Evolutionary conservation across 352 stramenopile species (phyloP).

Genomic region (Globisporangium orthogonon): DNA sequence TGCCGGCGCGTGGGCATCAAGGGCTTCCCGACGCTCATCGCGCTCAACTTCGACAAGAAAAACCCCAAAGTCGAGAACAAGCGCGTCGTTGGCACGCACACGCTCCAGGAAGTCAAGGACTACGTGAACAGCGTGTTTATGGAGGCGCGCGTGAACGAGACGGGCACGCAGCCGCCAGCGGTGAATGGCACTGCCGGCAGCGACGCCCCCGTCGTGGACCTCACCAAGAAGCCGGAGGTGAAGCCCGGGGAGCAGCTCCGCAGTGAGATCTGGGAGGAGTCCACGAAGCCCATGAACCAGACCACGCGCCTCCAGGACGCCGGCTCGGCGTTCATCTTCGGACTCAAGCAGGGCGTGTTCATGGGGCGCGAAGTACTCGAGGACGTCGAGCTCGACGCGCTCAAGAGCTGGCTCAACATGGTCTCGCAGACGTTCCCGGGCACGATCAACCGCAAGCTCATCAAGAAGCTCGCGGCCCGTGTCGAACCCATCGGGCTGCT

Average conservation of each 20-base stretch:
- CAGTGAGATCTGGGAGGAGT: slow-evolving; percentile 68
- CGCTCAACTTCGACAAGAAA: slow-evolving; percentile 77
- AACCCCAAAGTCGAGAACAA: slow-evolving; percentile 55
- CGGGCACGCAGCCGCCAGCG: slow-evolving; percentile 42
- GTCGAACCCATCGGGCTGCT: slow-evolving; percentile 49
- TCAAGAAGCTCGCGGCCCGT: slow-evolving; percentile 37
- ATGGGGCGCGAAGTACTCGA: slow-evolving; percentile 72
- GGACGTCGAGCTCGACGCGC: slow-evolving; percentile 65
- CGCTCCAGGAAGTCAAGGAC: slow-evolving; percentile 66
- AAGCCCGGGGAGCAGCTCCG: slow-evolving; percentile 33
- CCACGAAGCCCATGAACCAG: slow-evolving; percentile 63
- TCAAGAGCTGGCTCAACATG: slow-evolving; percentile 74
- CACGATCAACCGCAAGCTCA: slow-evolving; percentile 63
- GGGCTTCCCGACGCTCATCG: slow-evolving; percentile 74
- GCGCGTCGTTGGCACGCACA: slow-evolving; percentile 75
- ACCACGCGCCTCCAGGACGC: slow-evolving; percentile 74
- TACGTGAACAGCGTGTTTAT: slow-evolving; percentile 57
- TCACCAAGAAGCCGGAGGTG: slow-evolving; percentile 3
- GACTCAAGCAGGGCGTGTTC: slow-evolving; percentile 69
- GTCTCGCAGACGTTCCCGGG: slow-evolving; percentile 71
- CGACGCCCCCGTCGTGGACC: not conserved
- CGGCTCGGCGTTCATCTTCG: slow-evolving; percentile 74
- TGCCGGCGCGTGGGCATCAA: slow-evolving; percentile 73
- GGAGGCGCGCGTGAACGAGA: slow-evolving; percentile 65
- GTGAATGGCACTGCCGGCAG: not conserved